Evolutionary conservation across 768 basidiomycete species (phyloP).

Genomic region (Phaffia tasmanica): DNA sequence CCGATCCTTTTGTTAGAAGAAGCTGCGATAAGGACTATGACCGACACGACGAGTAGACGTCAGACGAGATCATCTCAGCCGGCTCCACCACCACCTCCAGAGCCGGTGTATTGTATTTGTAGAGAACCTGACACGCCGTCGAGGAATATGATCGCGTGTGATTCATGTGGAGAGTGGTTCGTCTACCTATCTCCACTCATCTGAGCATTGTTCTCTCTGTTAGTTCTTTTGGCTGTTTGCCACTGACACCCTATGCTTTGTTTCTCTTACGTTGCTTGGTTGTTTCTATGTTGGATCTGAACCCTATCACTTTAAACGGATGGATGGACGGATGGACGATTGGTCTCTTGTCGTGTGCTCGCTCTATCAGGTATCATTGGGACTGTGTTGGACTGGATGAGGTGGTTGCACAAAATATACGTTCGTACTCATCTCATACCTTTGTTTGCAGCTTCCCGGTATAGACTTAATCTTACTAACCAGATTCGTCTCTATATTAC

Average conservation of each 20-base stretch:
- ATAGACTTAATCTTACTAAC: too few species aligned
- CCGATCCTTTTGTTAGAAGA: too few species aligned
- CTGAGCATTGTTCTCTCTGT: neutral
- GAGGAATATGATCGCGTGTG: conserved; percentile 23
- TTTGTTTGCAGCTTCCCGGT: neutral
- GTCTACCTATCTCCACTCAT: neutral
- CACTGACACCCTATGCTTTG: neutral
- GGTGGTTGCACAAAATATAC: conserved; percentile 2
- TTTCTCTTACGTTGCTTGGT: neutral
- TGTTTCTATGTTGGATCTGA: neutral
- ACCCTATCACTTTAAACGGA: neutral
- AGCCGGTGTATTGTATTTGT: conserved; percentile 21
- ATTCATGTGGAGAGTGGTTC: conserved; percentile 23
- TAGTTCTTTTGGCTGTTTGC: neutral
- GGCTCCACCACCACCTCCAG: neutral
- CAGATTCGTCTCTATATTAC: too few species aligned
- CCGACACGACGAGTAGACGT: too few species aligned
- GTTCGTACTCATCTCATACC: conserved; percentile 2
- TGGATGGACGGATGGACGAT: neutral
- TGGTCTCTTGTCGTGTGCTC: too few species aligned
- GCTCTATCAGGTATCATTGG: conserved; percentile 19
- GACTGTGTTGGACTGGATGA: conserved; percentile 17
- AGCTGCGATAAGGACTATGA: too few species aligned
- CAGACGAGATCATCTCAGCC: too few species aligned
- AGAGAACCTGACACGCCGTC: conserved; percentile 2